phyloP scores from a whole-genome alignment of 805 yeast species.

The Lipomyces chichibuensis region DNA sequence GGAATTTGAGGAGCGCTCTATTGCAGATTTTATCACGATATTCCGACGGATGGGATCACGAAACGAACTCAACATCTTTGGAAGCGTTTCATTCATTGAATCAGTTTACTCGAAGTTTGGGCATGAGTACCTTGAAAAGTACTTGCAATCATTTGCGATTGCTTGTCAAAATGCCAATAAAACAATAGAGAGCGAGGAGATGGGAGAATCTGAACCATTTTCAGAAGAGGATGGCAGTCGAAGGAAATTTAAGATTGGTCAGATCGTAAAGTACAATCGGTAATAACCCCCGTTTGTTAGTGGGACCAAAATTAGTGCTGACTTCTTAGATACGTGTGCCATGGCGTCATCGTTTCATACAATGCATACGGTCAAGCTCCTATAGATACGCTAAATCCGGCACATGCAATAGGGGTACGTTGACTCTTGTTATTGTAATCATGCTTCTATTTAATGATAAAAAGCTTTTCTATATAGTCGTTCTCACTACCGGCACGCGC shows the following conservation, averaged over 20 bases:
- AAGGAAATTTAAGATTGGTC: conserved; percentile 13
- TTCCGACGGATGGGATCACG: conserved; percentile 19
- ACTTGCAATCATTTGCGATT: not conserved
- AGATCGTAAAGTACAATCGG: conserved; percentile 18
- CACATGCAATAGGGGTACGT: conserved; percentile 8
- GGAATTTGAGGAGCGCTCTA: not conserved
- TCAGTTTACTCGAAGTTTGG: not conserved
- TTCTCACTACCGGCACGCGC: conserved; percentile 11
- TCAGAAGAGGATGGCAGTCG: not conserved
- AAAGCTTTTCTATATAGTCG: conserved; percentile 7
- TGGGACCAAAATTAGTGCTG: not conserved
- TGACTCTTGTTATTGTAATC: not conserved
- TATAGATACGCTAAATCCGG: not conserved
- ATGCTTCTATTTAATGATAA: not conserved
- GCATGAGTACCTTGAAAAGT: not conserved
- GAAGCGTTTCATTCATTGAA: not conserved
- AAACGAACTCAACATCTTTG: conserved; percentile 15
- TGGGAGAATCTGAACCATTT: not conserved
- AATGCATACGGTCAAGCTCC: conserved; percentile 1
- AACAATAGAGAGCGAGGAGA: not conserved
- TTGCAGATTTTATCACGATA: not conserved
- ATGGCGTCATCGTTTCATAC: conserved; percentile 13
- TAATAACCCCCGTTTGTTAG: not conserved
- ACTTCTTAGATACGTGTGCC: conserved; percentile 1
- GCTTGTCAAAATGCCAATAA: not conserved